These are phyloP conservation scores for Kodamaea neixiangensis DNA, from an alignment of 805 yeast genomes.

Conservation along the genomic window DNA sequence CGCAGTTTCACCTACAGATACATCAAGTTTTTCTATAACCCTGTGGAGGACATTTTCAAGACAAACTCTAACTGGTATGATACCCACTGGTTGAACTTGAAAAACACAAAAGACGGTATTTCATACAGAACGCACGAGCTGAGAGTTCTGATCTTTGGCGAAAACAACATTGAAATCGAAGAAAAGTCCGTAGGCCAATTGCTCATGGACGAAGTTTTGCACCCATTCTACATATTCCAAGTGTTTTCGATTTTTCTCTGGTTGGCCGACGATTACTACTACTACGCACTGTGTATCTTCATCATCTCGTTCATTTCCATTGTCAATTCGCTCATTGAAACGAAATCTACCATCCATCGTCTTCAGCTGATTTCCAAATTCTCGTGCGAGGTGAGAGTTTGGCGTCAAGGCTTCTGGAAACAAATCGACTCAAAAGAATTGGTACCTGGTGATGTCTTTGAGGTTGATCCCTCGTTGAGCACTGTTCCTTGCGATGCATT, in stretches of 20 bases:
- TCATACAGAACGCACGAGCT: slow-evolving; percentile 68
- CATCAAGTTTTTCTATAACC: slow-evolving; percentile 78
- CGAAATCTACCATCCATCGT: slow-evolving; percentile 70
- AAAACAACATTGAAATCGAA: slow-evolving; percentile 70
- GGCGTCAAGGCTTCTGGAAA: slow-evolving; percentile 93
- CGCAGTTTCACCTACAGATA: slow-evolving; percentile 81
- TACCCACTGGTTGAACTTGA: slow-evolving; percentile 66
- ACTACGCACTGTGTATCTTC: slow-evolving; percentile 91
- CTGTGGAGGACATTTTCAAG: slow-evolving; percentile 81
- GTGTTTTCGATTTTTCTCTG: slow-evolving; percentile 88
- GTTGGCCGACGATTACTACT: slow-evolving; percentile 90
- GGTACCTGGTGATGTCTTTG: slow-evolving; percentile 96
- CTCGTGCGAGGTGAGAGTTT: slow-evolving; percentile 81
- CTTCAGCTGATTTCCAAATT: slow-evolving; percentile 72
- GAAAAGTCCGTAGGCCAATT: slow-evolving; percentile 68
- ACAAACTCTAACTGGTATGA: slow-evolving; percentile 90
- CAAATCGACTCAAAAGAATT: slow-evolving; percentile 72
- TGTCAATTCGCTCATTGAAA: slow-evolving; percentile 80
- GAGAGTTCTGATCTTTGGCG: slow-evolving; percentile 73
- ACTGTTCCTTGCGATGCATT: slow-evolving; percentile 88
- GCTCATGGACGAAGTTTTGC: slow-evolving; percentile 82
- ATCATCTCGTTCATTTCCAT: slow-evolving; percentile 82
- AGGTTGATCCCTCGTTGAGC: slow-evolving; percentile 78
- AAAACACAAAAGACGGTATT: slow-evolving; percentile 64
- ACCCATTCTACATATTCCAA: slow-evolving; percentile 95